A percentile compares a stretch with the other conserved stretches of the same genome.
These are phyloP conservation scores for Eragrostis curvula DNA, from an alignment of 176 grass and related monocot species.

Conservation along the genomic window DNA sequence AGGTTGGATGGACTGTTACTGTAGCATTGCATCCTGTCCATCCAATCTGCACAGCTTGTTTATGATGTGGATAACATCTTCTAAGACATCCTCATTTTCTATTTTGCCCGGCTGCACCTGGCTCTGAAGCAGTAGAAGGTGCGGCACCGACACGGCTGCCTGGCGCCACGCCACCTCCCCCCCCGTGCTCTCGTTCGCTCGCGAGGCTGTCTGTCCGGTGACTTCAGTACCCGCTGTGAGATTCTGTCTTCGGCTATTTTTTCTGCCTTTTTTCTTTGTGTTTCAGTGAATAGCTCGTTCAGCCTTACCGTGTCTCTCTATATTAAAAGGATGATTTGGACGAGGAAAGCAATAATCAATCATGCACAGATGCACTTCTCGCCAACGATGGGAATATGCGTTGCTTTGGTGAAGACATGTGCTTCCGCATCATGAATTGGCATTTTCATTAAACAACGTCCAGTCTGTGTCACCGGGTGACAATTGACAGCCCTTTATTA, in stretches of 20 bases:
- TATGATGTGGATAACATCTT: too few species aligned
- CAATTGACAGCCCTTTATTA: constrained; percentile 5
- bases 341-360: neutral
- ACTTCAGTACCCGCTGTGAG: neutral
- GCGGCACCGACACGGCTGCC: constrained; percentile 6
- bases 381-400: constrained; percentile 14
- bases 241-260: neutral
- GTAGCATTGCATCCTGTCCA: too few species aligned
- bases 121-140: neutral
- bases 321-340: neutral
- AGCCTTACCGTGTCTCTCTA: neutral
- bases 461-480: constrained; percentile 8
- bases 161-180: neutral
- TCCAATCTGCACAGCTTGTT: too few species aligned
- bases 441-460: neutral
- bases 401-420: constrained; percentile 14
- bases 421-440: constrained; percentile 14
- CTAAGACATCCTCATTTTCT: too few species aligned
- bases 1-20: too few species aligned
- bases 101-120: neutral
- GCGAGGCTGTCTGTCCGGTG: neutral
- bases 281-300: neutral
- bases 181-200: neutral
- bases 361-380: too few species aligned
- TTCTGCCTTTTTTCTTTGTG: too few species aligned